phyloP scores from a whole-genome alignment of 768 basidiomycete genomes.

The Mycena olivaceomarginata region DNA sequence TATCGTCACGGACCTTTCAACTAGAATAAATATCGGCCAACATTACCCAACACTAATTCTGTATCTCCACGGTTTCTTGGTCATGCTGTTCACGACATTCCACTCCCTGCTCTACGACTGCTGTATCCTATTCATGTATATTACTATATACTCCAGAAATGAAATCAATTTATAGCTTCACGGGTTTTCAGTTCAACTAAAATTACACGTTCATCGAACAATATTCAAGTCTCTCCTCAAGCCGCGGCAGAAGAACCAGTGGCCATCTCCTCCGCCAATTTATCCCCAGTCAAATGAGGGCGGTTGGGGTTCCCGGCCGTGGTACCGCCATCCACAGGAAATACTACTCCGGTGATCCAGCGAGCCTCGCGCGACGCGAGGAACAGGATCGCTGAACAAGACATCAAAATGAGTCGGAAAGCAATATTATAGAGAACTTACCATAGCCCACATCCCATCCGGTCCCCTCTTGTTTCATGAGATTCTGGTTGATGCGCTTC shows the following conservation, averaged over 20 bases:
- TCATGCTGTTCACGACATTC: too few species aligned
- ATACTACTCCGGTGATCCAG: conserved; percentile 64
- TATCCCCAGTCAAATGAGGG: conserved; percentile 33
- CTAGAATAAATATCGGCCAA: background rate
- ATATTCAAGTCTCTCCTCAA: background rate
- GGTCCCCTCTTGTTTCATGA: conserved; percentile 64
- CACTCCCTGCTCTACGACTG: too few species aligned
- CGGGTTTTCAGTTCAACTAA: too few species aligned
- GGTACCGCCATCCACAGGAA: conserved; percentile 65
- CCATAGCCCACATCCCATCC: conserved; percentile 65
- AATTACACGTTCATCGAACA: too few species aligned
- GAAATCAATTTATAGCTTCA: too few species aligned
- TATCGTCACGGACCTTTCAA: too few species aligned
- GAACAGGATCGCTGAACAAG: conserved; percentile 51
- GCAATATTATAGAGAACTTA: conserved; percentile 24
- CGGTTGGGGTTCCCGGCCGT: conserved; percentile 52
- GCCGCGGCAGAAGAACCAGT: background rate
- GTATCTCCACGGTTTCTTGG: background rate
- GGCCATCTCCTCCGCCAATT: conserved; percentile 14
- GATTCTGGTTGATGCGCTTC: conserved; percentile 57
- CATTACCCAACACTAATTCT: background rate
- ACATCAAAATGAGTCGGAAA: background rate
- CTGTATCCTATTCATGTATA: too few species aligned
- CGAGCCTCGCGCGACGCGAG: conserved; percentile 64
- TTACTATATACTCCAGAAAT: too few species aligned